These are phyloP conservation scores for Solanum paucissectum DNA, from an alignment of 257 asterid genomes.

Conservation along the genomic window DNA sequence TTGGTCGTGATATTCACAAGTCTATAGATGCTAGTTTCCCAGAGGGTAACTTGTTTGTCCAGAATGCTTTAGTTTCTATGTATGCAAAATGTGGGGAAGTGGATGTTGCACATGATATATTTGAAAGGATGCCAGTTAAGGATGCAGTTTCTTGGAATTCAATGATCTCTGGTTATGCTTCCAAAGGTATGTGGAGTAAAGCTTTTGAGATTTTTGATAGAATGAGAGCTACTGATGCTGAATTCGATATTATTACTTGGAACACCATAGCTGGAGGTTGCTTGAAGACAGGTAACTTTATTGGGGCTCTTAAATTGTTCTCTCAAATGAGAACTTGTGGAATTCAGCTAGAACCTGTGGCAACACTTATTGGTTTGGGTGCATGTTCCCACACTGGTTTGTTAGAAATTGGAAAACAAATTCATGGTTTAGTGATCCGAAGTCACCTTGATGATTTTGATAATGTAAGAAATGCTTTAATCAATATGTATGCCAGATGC, in stretches of 20 bases:
- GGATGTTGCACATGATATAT: conserved; percentile 45
- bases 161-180: conserved; percentile 63
- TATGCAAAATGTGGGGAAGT: conserved; percentile 75
- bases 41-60: conserved; percentile 52
- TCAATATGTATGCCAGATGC: conserved; percentile 71
- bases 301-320: conserved; percentile 46
- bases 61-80: conserved; percentile 79
- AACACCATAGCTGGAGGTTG: conserved; percentile 73
- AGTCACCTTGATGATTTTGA: conserved; percentile 25
- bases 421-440: conserved; percentile 69
- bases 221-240: conserved; percentile 37
- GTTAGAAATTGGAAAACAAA: conserved; percentile 50
- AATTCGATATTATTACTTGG: conserved; percentile 46
- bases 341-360: conserved; percentile 48
- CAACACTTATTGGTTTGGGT: conserved; percentile 59
- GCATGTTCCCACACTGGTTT: conserved; percentile 67
- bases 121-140: conserved; percentile 48
- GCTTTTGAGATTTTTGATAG: conserved; percentile 58
- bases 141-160: conserved; percentile 84
- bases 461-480: conserved; percentile 53
- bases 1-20: conserved; percentile 53
- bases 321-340: conserved; percentile 38
- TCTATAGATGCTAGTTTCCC: conserved; percentile 35
- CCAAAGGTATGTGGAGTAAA: conserved; percentile 59
- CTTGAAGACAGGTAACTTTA: conserved; percentile 44